phyloP scores from a whole-genome alignment of 306 rosid genomes.

The Corylus americana region DNA sequence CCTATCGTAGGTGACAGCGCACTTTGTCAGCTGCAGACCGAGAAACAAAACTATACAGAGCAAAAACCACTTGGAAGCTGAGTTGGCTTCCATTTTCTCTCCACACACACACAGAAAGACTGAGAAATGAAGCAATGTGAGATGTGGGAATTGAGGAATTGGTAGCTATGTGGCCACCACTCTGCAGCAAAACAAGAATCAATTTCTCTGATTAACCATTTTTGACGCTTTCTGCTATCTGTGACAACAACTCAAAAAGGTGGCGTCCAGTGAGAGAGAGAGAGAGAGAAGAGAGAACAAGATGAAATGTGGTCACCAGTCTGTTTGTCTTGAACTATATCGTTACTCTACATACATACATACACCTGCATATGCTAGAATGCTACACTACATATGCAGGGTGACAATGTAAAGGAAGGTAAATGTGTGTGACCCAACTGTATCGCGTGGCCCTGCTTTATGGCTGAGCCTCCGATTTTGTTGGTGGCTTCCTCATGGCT shows the following conservation, averaged over 20 bases:
- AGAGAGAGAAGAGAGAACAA: background rate
- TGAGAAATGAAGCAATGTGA: background rate
- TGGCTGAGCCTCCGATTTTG: background rate
- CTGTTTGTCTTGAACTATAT: conserved; percentile 3
- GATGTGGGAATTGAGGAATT: background rate
- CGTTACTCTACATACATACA: background rate
- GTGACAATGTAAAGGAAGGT: background rate
- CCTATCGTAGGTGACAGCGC: conserved; percentile 70
- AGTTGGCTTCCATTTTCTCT: conserved; percentile 53
- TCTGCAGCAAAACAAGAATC: background rate
- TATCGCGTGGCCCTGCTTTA: background rate
- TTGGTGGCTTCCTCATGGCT: background rate
- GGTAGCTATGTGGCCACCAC: background rate
- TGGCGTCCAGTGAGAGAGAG: background rate
- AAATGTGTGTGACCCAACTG: background rate
- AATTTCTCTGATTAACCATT: background rate
- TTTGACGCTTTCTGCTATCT: background rate
- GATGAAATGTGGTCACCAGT: background rate
- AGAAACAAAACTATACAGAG: conserved; percentile 40
- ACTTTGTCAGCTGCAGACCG: conserved; percentile 44
- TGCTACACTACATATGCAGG: no score
- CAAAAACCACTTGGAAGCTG: conserved; percentile 50
- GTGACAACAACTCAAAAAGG: background rate
- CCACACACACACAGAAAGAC: background rate
- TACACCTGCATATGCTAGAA: background rate